Conservation (phyloP, 106 monocot genomes). For the Phalaenopsis aphrodite region DNA sequence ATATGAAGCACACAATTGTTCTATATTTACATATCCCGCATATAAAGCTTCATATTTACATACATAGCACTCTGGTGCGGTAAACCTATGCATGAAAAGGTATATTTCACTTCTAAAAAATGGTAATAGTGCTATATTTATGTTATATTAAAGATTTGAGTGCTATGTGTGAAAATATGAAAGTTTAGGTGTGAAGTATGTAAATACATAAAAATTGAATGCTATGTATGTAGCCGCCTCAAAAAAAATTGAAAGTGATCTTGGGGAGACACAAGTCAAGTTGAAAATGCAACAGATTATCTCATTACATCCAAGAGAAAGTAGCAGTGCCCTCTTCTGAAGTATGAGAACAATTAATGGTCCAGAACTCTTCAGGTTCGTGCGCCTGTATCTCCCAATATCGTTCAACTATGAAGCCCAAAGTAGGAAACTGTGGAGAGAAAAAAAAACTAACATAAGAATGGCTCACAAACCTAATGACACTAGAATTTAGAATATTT, state of each 20-base stretch:
- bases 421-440: conserved; percentile 74
- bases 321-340: conserved; percentile 71
- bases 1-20: too few relatives aligned
- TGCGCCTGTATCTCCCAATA: conserved; percentile 98
- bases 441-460: not conserved
- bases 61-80: too few relatives aligned
- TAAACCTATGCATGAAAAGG: too few relatives aligned
- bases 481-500: not conserved
- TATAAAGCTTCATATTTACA: too few relatives aligned
- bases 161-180: too few relatives aligned
- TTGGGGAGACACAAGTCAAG: not conserved
- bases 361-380: conserved; percentile 98
- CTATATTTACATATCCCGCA: too few relatives aligned
- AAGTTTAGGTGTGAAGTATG: too few relatives aligned
- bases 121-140: too few relatives aligned
- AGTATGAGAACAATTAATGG: conserved; percentile 83
- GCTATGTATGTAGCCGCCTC: not conserved
- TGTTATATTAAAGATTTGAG: too few relatives aligned
- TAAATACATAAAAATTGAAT: too few relatives aligned
- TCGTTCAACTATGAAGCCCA: conserved; percentile 94
- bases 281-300: not conserved
- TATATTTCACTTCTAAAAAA: too few relatives aligned
- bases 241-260: too few relatives aligned
- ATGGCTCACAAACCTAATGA: not conserved
- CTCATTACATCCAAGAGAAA: conserved; percentile 69